phyloP scores from a whole-genome alignment of 805 yeast genomes.

The Alloascoidea africana region DNA sequence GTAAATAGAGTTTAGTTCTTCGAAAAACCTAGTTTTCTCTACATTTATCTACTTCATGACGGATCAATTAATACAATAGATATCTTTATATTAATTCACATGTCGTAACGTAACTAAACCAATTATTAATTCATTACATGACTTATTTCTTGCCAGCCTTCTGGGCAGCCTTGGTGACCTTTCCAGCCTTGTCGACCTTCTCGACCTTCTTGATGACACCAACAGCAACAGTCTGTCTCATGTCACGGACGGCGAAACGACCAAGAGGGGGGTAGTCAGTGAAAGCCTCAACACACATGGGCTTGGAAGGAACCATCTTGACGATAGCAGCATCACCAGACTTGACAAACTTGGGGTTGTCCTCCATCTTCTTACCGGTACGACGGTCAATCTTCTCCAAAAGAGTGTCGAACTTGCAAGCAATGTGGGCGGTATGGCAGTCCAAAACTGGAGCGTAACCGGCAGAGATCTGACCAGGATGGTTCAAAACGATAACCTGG shows the following conservation, averaged over 20 bases:
- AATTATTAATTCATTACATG: too few species aligned
- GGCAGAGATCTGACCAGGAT: slow-evolving; percentile 83
- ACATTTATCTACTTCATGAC: too few species aligned
- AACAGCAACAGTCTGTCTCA: slow-evolving; percentile 99
- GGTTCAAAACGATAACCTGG: slow-evolving; percentile 79
- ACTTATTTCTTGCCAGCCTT: slow-evolving; percentile 48
- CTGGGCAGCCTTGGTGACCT: slow-evolving; percentile 68
- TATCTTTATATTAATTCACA: too few species aligned
- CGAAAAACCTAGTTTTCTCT: too few species aligned
- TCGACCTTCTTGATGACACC: slow-evolving; percentile 96
- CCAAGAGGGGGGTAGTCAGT: slow-evolving; percentile 93
- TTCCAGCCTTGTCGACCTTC: slow-evolving; percentile 72
- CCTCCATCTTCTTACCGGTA: slow-evolving; percentile 85
- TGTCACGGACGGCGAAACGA: slow-evolving; percentile 98
- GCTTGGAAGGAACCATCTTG: slow-evolving; percentile 75
- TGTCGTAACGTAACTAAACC: too few species aligned
- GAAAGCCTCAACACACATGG: slow-evolving; percentile 92
- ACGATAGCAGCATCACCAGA: slow-evolving; percentile 96
- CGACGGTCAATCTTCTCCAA: slow-evolving; percentile 81
- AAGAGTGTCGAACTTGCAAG: slow-evolving; percentile 73
- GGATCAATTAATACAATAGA: too few species aligned
- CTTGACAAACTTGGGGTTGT: slow-evolving; percentile 84
- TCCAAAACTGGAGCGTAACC: slow-evolving; percentile 88
- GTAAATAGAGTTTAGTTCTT: too few species aligned
- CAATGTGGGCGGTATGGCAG: slow-evolving; percentile 90